Percentiles rank a stretch among this genome's conserved stretches.
phyloP scores from a whole-genome alignment of 1,284 basidiomycete genomes.

The Leccinum cinnamomeum region DNA sequence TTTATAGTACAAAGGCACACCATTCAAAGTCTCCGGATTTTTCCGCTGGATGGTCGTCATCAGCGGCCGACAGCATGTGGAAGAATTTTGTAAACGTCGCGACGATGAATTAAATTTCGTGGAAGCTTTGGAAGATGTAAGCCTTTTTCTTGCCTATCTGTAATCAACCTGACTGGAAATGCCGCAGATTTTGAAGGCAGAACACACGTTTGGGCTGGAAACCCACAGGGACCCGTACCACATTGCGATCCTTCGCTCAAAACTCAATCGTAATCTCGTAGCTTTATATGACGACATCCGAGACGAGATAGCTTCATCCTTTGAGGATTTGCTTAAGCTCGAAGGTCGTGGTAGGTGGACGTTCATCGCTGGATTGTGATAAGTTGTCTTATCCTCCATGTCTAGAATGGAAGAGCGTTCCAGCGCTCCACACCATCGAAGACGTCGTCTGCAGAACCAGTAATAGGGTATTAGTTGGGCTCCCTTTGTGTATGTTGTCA shows the following conservation, averaged over 20 bases:
- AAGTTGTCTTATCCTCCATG: slow-evolving; percentile 21
- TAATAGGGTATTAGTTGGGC: slow-evolving; percentile 42
- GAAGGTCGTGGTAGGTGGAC: slow-evolving; percentile 18
- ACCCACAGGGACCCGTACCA: slow-evolving; percentile 33
- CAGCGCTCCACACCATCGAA: slow-evolving; percentile 19
- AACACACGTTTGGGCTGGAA: slow-evolving; percentile 25
- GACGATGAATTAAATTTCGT: slow-evolving; percentile 32
- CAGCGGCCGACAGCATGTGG: slow-evolving; percentile 36
- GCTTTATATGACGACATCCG: slow-evolving; percentile 28
- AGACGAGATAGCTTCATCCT: slow-evolving; percentile 36
- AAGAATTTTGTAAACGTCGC: slow-evolving; percentile 42
- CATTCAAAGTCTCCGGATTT: slow-evolving; percentile 44
- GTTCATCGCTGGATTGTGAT: background rate
- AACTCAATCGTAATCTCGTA: slow-evolving; percentile 35
- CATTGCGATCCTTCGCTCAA: slow-evolving; percentile 23
- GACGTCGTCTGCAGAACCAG: slow-evolving; percentile 34
- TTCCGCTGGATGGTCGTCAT: slow-evolving; percentile 44
- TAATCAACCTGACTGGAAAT: background rate
- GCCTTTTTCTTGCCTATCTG: background rate
- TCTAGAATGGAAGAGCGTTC: slow-evolving; percentile 35
- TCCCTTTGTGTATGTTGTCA: slow-evolving; percentile 38
- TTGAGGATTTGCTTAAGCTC: slow-evolving; percentile 29
- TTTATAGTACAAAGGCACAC: slow-evolving; percentile 36
- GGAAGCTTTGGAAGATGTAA: slow-evolving; percentile 13
- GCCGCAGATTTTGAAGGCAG: slow-evolving; percentile 2